phyloP scores from a whole-genome alignment of 306 rosid genomes.

The Cicer cuneatum region DNA sequence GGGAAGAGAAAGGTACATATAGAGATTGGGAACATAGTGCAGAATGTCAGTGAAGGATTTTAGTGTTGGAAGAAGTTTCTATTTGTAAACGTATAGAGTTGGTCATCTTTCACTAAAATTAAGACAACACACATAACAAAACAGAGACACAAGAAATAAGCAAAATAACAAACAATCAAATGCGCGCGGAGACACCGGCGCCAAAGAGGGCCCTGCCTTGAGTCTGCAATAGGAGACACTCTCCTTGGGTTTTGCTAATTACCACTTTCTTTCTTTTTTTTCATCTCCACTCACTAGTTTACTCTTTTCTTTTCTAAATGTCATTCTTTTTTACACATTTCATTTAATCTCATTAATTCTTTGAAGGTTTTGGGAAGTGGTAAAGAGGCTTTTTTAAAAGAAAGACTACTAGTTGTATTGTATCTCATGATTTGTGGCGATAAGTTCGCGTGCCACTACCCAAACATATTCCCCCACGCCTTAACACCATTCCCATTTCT shows the following conservation, averaged over 20 bases:
- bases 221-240: constrained; percentile 76
- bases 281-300: constrained; percentile 7
- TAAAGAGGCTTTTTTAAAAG: constrained; percentile 49
- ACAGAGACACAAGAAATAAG: constrained; percentile 34
- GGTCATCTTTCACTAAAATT: constrained; percentile 42
- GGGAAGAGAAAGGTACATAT: constrained; percentile 35
- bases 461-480: constrained; percentile 92
- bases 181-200: constrained; percentile 98
- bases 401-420: not conserved
- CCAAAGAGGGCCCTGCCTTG: constrained; percentile 87
- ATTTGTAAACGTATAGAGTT: constrained; percentile 55
- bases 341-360: no score
- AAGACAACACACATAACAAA: constrained; percentile 32
- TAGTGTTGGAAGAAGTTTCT: constrained; percentile 61
- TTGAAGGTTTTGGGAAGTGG: constrained; percentile 65
- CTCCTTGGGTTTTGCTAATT: constrained; percentile 72
- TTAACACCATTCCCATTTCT: constrained; percentile 59
- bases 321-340: constrained; percentile 10
- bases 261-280: constrained; percentile 28
- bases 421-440: constrained; percentile 82
- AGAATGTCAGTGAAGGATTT: constrained; percentile 74
- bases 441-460: constrained; percentile 85
- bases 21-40: constrained; percentile 68
- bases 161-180: constrained; percentile 49
- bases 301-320: constrained; percentile 4